These are phyloP conservation scores for Linderina pennispora DNA, from an alignment of 192 early-diverging fungal genomes.

Conservation along the genomic window DNA sequence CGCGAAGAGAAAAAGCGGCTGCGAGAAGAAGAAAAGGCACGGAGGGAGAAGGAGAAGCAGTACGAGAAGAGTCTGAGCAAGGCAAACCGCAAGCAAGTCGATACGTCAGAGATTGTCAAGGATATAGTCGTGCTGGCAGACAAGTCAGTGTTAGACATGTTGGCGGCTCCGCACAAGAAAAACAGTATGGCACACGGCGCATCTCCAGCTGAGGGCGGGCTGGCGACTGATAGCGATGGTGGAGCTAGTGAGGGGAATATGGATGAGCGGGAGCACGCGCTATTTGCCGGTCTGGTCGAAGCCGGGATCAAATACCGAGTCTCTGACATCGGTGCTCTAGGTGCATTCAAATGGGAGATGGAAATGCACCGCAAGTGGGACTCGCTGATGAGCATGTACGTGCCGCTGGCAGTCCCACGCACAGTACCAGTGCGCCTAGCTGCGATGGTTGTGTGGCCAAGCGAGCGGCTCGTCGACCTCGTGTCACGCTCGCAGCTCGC, in stretches of 20 bases:
- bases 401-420: constrained; percentile 3
- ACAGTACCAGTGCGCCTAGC: neutral
- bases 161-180: neutral
- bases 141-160: constrained; percentile 1
- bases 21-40: constrained; percentile 1
- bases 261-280: neutral
- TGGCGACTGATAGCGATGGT: neutral
- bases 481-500: constrained; percentile 3
- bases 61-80: neutral
- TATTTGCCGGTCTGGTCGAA: constrained; percentile 4
- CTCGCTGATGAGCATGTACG: constrained; percentile 5
- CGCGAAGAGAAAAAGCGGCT: neutral
- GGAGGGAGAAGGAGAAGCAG: constrained; percentile 1
- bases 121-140: constrained; percentile 29
- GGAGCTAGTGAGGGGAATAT: neutral
- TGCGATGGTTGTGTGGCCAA: constrained; percentile 19
- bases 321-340: neutral
- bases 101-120: constrained; percentile 3
- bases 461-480: constrained; percentile 11
- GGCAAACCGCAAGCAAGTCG: constrained; percentile 13
- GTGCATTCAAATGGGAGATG: constrained; percentile 28
- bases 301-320: constrained; percentile 5
- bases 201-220: neutral
- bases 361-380: constrained; percentile 25
- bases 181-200: neutral